These are phyloP conservation scores for Saururus chinensis DNA, from an alignment of 164 flowering plant genomes.

Conservation along the genomic window DNA sequence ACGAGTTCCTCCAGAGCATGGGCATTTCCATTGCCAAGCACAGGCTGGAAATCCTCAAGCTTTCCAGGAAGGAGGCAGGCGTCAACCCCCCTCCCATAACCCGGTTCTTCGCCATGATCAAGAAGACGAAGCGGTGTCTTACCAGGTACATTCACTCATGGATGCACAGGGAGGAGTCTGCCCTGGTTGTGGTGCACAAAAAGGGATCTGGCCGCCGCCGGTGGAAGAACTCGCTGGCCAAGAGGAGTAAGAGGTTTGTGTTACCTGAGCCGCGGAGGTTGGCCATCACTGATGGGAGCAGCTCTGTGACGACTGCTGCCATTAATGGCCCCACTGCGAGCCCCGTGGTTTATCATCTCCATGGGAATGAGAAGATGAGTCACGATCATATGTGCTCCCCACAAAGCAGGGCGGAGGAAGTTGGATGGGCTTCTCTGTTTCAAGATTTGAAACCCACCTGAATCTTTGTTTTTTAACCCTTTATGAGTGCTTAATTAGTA, in stretches of 20 bases:
- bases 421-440: conserved; percentile 62
- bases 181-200: conserved; percentile 41
- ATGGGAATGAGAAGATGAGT: too few species aligned
- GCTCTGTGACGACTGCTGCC: too few species aligned
- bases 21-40: conserved; percentile 79
- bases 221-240: conserved; percentile 52
- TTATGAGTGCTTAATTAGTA: background rate
- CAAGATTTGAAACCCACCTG: conserved; percentile 72
- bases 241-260: conserved; percentile 38
- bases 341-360: conserved; percentile 11
- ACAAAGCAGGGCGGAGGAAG: conserved; percentile 11
- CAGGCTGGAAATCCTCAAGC: conserved; percentile 77
- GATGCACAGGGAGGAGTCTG: conserved; percentile 37
- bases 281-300: conserved; percentile 43
- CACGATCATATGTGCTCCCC: too few species aligned
- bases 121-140: conserved; percentile 37
- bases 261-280: conserved; percentile 24
- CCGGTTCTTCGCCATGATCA: conserved; percentile 39
- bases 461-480: conserved; percentile 10
- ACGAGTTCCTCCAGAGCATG: conserved; percentile 77
- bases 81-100: conserved; percentile 25
- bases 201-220: conserved; percentile 25
- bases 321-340: conserved; percentile 9
- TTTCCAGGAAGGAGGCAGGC: conserved; percentile 39
- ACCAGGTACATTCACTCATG: conserved; percentile 28